Evolutionary conservation across 805 yeast species (phyloP), one percentile per base, ranked within the genome.

Genomic region (Candida multigemmis): DNA sequence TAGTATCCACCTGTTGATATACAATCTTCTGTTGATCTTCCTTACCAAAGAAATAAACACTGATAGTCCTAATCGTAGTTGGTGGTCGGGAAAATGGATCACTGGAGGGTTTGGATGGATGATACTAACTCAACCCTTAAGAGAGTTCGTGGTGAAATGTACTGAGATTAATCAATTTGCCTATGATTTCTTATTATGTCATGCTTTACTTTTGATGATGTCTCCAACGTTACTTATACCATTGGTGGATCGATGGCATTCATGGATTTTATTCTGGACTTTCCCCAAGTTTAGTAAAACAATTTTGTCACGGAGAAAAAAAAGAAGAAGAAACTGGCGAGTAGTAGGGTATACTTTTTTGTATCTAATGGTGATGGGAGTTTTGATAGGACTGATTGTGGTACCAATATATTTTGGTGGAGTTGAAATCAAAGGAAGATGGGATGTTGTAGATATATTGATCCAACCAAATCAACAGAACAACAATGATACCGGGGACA

Each of bases 401-500:
- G 60, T 57, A 2, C 85, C 86, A 2, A 44, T 70, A 10, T 38
- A 73, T 22, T 60, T 45, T 19, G 38, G 46, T n/a, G n/a, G n/a
- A n/a, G n/a, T n/a, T n/a, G n/a, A n/a, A n/a, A n/a, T n/a, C n/a
- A n/a, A n/a, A n/a, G n/a, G n/a, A n/a, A n/a, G n/a, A n/a, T n/a
- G n/a, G n/a, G n/a, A n/a, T n/a, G n/a, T n/a, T n/a, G n/a, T n/a
- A n/a, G n/a, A n/a, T n/a, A n/a, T n/a, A 3, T 38, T 74, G 21
- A 43, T 76, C 6, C 86, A 78, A 44, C 85, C 86, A 2, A 65
- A 55, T 20, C 42, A 52, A 21, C 82, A 76, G 41, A 58, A 68
- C 23, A 74, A 76, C 36, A 76, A 78, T 40, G 85, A 78, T 42
- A 77, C 85, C 0, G 85, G 84, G 0, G 56, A 42, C 0, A 27